Evolutionary conservation across 179 eudicot species (phyloP).

Genomic region (Beta macrorhiza): DNA sequence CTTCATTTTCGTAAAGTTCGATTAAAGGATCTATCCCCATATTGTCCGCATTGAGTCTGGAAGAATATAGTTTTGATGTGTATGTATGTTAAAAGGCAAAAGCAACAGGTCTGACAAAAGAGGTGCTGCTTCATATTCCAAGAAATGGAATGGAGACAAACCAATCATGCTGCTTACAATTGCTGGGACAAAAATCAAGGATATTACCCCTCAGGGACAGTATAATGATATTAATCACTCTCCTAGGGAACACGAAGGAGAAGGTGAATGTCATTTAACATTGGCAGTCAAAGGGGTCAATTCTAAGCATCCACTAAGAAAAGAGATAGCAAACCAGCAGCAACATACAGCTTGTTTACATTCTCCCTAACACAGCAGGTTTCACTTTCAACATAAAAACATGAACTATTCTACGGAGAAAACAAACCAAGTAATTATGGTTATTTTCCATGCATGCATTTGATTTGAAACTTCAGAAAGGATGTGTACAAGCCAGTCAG

Average conservation of each 20-base stretch:
- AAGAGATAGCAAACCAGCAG: neutral
- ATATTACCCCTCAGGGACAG: neutral
- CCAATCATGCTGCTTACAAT: neutral
- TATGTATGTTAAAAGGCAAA: no score
- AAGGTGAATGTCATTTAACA: neutral
- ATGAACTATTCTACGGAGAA: neutral
- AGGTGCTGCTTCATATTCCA: no score
- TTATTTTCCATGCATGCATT: neutral
- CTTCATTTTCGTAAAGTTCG: no score
- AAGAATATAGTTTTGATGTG: no score
- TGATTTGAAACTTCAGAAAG: neutral
- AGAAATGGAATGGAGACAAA: neutral
- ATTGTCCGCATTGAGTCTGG: no score
- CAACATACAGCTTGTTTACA: neutral
- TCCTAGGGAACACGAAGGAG: neutral
- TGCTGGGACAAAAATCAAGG: neutral
- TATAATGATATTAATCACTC: no score
- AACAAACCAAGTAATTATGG: neutral
- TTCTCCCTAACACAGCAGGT: neutral
- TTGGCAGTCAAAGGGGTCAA: neutral
- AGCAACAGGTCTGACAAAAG: no score
- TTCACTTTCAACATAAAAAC: neutral
- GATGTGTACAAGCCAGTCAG: neutral
- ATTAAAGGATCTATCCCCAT: no score
- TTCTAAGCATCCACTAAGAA: neutral